phyloP scores from a whole-genome alignment of 352 stramenopile genomes.

The Pythium plurisporium region DNA sequence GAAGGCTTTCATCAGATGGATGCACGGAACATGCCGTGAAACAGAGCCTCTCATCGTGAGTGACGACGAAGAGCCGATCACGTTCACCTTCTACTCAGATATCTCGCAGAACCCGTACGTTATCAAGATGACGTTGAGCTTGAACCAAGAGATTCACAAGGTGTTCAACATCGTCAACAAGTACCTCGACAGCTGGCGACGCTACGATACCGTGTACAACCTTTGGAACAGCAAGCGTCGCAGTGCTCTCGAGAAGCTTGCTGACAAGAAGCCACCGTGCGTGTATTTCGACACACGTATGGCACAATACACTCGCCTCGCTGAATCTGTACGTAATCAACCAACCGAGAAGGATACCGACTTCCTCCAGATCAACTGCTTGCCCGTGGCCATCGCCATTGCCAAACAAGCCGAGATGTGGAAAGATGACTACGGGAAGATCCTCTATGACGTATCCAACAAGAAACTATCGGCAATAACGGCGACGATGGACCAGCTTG shows the following conservation, averaged over 20 bases:
- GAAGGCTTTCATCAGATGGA: slow-evolving; percentile 93
- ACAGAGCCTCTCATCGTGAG: slow-evolving; percentile 83
- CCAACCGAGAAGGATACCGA: slow-evolving; percentile 92
- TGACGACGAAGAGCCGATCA: slow-evolving; percentile 93
- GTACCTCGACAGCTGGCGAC: slow-evolving; percentile 92
- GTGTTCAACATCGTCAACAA: slow-evolving; percentile 93
- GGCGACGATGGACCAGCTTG: slow-evolving; percentile 72
- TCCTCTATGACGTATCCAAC: slow-evolving; percentile 86
- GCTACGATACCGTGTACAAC: slow-evolving; percentile 93
- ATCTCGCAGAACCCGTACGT: slow-evolving; percentile 94
- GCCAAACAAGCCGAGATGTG: slow-evolving; percentile 91
- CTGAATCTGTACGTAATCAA: slow-evolving; percentile 85
- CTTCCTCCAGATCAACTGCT: slow-evolving; percentile 93
- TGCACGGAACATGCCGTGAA: slow-evolving; percentile 93
- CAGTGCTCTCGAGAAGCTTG: slow-evolving; percentile 87
- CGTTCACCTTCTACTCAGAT: slow-evolving; percentile 94
- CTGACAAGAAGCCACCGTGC: slow-evolving; percentile 89
- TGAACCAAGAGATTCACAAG: slow-evolving; percentile 94
- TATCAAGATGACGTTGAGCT: slow-evolving; percentile 92
- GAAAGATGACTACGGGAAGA: slow-evolving; percentile 92
- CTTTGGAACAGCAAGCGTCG: slow-evolving; percentile 93
- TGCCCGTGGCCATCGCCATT: slow-evolving; percentile 85
- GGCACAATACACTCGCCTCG: slow-evolving; percentile 85
- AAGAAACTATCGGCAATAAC: slow-evolving; percentile 75
- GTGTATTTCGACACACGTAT: slow-evolving; percentile 95